These are phyloP conservation scores for Colletotrichum karsti DNA, from an alignment of 2,329 filamentous ascomycete genomes.

Conservation along the genomic window DNA sequence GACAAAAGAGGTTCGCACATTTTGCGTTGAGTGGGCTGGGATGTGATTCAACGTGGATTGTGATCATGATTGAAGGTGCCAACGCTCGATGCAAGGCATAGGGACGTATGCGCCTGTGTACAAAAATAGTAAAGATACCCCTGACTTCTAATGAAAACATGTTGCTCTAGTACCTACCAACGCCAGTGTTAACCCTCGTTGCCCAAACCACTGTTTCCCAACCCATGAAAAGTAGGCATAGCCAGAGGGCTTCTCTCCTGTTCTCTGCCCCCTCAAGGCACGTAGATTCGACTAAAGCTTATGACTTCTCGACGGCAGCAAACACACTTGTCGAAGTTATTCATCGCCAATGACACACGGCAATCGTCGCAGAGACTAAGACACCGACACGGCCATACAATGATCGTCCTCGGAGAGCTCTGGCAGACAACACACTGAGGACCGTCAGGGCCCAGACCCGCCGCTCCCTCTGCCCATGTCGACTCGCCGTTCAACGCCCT, in stretches of 20 bases:
- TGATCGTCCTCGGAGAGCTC: slow-evolving; percentile 82
- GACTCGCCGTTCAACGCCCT: slow-evolving; percentile 30
- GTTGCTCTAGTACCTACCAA: not conserved
- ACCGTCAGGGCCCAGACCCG: slow-evolving; percentile 74
- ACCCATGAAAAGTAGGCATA: not conserved
- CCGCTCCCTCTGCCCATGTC: slow-evolving; percentile 76
- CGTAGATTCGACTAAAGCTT: slow-evolving; percentile 91
- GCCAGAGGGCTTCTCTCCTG: not conserved
- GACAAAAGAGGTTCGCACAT: slow-evolving; percentile 67
- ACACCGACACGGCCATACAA: slow-evolving; percentile 97
- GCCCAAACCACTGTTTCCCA: not conserved
- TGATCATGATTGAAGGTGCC: not conserved
- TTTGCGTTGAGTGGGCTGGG: slow-evolving; percentile 92
- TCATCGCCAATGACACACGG: slow-evolving; percentile 90
- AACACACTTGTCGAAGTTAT: slow-evolving; percentile 96
- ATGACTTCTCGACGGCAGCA: slow-evolving; percentile 90
- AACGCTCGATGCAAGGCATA: not conserved
- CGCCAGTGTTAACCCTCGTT: not conserved
- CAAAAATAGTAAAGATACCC: slow-evolving; percentile 3
- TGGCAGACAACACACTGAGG: slow-evolving; percentile 96
- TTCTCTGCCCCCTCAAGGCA: slow-evolving; percentile 59
- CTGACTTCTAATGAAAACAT: not conserved
- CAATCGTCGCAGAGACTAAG: slow-evolving; percentile 96
- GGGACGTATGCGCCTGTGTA: not conserved
- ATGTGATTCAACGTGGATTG: slow-evolving; percentile 64